Conservation (phyloP, 2,329 filamentous ascomycete genomes). For the Mariannaea elegans region DNA sequence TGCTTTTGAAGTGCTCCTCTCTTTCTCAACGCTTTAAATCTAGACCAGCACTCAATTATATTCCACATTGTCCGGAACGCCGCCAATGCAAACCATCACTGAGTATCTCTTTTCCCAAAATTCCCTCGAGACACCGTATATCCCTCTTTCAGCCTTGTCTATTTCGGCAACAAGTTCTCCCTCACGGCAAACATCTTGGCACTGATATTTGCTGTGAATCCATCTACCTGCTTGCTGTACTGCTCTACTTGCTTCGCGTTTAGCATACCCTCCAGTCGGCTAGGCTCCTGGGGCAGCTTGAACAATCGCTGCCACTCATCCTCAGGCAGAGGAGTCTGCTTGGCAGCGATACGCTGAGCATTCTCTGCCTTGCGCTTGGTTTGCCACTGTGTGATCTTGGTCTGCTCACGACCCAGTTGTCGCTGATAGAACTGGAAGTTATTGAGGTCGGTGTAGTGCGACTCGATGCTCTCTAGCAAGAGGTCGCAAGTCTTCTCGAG, state of each 20-base stretch:
- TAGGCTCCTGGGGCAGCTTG: conserved; percentile 96
- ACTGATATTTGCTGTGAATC: conserved; percentile 89
- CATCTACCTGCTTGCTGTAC: conserved; percentile 96
- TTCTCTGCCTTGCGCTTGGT: conserved; percentile 97
- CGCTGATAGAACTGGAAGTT: conserved; percentile 98
- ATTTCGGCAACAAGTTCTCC: conserved; percentile 70
- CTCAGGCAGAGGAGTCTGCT: conserved; percentile 89
- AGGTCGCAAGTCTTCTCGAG: conserved; percentile 98
- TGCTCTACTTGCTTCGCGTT: conserved; percentile 97
- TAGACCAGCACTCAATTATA: conserved; percentile 50
- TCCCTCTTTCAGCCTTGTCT: conserved; percentile 31
- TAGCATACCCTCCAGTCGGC: conserved; percentile 89
- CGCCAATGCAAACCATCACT: conserved; percentile 52
- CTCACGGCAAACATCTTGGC: conserved; percentile 99
- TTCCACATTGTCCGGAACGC: conserved; percentile 53
- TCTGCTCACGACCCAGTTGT: conserved; percentile 90
- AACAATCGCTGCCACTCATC: conserved; percentile 99
- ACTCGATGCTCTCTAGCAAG: conserved; percentile 95
- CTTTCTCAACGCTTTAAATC: conserved; percentile 46
- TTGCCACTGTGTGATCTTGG: conserved; percentile 97
- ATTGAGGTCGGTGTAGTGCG: conserved; percentile 98
- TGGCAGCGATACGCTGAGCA: conserved; percentile 81
- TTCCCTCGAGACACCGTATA: conserved; percentile 39
- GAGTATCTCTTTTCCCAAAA: conserved; percentile 42
- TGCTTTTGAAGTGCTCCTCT: conserved; percentile 41